Percentiles rank a stretch among this genome's conserved stretches.
These are phyloP conservation scores for Lentinula boryana DNA, from an alignment of 768 basidiomycete genomes.

Conservation along the genomic window DNA sequence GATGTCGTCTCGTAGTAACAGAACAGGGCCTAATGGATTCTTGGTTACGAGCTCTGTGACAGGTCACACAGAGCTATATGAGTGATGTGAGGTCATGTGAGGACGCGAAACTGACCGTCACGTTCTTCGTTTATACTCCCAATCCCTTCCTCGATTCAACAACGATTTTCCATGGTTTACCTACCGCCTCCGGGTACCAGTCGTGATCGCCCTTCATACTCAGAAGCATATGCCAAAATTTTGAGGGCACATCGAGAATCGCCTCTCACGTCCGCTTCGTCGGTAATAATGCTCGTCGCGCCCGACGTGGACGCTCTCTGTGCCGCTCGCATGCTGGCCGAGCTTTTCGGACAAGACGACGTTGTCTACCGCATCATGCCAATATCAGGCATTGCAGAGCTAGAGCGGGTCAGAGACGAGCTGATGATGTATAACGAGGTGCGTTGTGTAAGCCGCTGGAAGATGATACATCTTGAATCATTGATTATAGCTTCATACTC, in stretches of 20 bases:
- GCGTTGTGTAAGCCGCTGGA: conserved; percentile 11
- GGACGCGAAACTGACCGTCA: background rate
- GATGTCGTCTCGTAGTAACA: too few relatives aligned
- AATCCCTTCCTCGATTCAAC: background rate
- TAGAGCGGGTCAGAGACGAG: conserved; percentile 61
- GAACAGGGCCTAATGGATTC: too few relatives aligned
- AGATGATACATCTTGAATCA: background rate
- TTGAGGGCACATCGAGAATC: conserved; percentile 67
- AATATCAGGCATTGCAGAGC: conserved; percentile 76
- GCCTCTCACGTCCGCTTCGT: conserved; percentile 73
- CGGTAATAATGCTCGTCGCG: conserved; percentile 79
- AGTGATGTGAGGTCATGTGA: background rate
- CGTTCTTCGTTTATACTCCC: background rate
- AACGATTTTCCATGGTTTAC: conserved; percentile 44
- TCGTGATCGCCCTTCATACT: conserved; percentile 49
- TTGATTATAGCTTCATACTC: conserved; percentile 64
- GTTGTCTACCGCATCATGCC: conserved; percentile 88
- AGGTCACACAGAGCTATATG: too few relatives aligned
- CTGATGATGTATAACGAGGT: conserved; percentile 67
- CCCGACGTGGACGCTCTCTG: conserved; percentile 92
- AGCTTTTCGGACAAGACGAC: conserved; percentile 89
- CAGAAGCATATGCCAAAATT: conserved; percentile 66
- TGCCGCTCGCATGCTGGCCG: conserved; percentile 84
- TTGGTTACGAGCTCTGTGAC: too few relatives aligned
- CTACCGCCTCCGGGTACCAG: conserved; percentile 62